A percentile compares a stretch with the other conserved stretches of the same genome.
These are phyloP conservation scores for Breviolum minutum DNA, from an alignment of 73 alveolate genomes.

Conservation along the genomic window DNA sequence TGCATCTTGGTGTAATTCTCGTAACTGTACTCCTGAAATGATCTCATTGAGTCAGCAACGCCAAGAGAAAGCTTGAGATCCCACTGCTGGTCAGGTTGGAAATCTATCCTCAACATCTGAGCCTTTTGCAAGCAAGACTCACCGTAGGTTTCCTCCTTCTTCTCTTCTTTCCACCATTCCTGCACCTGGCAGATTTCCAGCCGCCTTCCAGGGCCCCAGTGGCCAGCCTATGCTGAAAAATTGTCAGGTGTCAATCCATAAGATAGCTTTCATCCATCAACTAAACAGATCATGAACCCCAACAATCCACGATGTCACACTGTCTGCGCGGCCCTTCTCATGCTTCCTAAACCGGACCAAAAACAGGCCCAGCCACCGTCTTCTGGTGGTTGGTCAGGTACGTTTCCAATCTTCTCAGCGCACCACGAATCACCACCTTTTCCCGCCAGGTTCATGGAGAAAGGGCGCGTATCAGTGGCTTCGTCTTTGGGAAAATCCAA, in stretches of 20 bases:
- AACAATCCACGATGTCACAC: not conserved
- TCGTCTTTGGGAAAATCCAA: not conserved
- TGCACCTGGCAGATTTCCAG: not conserved
- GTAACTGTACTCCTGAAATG: not conserved
- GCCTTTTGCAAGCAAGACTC: too few species aligned
- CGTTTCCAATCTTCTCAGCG: not conserved
- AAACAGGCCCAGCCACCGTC: too few species aligned
- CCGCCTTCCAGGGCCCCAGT: too few species aligned
- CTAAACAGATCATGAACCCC: not conserved
- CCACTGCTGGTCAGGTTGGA: too few species aligned
- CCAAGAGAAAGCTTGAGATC: too few species aligned
- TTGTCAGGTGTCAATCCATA: too few species aligned
- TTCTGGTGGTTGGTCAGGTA: not conserved
- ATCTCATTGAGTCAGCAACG: too few species aligned
- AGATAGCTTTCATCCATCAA: too few species aligned
- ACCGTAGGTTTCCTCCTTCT: not conserved
- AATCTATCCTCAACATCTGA: too few species aligned
- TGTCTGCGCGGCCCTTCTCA: too few species aligned
- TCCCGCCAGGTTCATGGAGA: not conserved
- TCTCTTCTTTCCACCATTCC: not conserved
- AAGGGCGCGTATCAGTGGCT: not conserved
- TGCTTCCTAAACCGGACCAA: too few species aligned
- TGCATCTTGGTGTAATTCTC: slow-evolving; percentile 1
- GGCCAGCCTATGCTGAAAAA: too few species aligned
- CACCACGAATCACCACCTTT: not conserved